These are phyloP conservation scores for Lasiosphaeria ovina DNA, from an alignment of 495 filamentous ascomycete species.

Conservation along the genomic window DNA sequence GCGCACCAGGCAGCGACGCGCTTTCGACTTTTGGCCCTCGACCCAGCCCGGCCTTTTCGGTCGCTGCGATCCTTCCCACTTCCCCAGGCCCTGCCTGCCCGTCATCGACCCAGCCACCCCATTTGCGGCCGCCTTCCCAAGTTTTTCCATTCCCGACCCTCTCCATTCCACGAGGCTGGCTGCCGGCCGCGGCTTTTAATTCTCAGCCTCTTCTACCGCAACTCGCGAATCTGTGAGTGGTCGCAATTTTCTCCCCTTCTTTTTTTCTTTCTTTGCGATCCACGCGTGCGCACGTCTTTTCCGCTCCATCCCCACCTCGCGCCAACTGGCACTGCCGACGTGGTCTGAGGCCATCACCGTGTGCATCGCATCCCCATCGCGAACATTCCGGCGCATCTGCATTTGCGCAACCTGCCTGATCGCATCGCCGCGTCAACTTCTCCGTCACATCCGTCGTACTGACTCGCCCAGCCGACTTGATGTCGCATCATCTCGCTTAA, in stretches of 20 bases:
- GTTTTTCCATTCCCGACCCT: constrained; percentile 29
- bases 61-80: constrained; percentile 16
- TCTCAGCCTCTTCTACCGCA: constrained; percentile 26
- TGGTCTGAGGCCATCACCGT: constrained; percentile 13
- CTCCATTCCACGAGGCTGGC: constrained; percentile 30
- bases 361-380: constrained; percentile 3
- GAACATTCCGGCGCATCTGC: not conserved
- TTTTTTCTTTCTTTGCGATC: constrained; percentile 16
- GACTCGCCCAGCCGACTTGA: constrained; percentile 20
- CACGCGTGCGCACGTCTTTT: constrained; percentile 37
- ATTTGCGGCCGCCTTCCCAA: constrained; percentile 14
- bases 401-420: constrained; percentile 4
- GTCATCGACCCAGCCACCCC: constrained; percentile 6
- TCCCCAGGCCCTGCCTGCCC: constrained; percentile 12
- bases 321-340: not conserved
- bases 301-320: constrained; percentile 20
- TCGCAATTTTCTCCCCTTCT: constrained; percentile 23
- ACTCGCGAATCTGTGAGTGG: constrained; percentile 34
- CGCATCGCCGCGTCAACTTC: constrained; percentile 2
- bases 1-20: not conserved
- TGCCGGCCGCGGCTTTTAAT: constrained; percentile 19
- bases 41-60: constrained; percentile 4
- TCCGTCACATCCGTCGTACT: not conserved
- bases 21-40: constrained; percentile 10
- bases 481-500: constrained; percentile 31